Evolutionary conservation across 495 filamentous ascomycete species (phyloP).

Genomic region (Podospora comata): DNA sequence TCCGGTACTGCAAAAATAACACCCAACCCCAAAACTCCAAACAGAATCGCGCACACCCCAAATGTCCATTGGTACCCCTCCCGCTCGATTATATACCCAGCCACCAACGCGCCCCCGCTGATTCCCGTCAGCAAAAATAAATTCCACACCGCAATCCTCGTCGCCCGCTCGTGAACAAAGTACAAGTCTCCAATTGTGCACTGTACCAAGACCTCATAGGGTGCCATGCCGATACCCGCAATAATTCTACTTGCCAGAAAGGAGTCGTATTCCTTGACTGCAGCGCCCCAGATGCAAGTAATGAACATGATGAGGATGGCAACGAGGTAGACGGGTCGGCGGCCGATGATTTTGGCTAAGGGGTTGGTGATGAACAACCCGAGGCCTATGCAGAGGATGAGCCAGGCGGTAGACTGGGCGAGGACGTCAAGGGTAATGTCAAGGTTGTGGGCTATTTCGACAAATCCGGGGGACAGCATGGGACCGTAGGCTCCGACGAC

Average conservation of each 20-base stretch:
- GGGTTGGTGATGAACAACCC: conserved; percentile 58
- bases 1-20: conserved; percentile 53
- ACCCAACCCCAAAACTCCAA: conserved; percentile 45
- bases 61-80: conserved; percentile 56
- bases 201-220: conserved; percentile 57
- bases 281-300: conserved; percentile 59
- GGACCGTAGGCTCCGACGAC: conserved; percentile 56
- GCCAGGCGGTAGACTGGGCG: conserved; percentile 39
- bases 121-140: conserved; percentile 55
- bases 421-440: conserved; percentile 35
- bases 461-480: conserved; percentile 52
- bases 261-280: conserved; percentile 52
- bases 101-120: conserved; percentile 50
- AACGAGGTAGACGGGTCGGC: conserved; percentile 59
- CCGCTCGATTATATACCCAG: conserved; percentile 51
- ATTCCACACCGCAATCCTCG: conserved; percentile 63
- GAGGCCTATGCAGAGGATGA: conserved; percentile 35
- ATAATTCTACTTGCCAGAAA: conserved; percentile 53
- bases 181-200: conserved; percentile 56
- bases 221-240: conserved; percentile 54
- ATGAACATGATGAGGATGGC: conserved; percentile 57
- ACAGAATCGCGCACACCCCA: conserved; percentile 53
- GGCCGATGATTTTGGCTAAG: conserved; percentile 61
- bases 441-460: conserved; percentile 38
- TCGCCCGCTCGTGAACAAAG: conserved; percentile 65